A percentile compares a stretch with the other conserved stretches of the same genome.
Evolutionary conservation across 176 grass and related monocot species (phyloP).

Genomic region (Oryza officinalis): DNA sequence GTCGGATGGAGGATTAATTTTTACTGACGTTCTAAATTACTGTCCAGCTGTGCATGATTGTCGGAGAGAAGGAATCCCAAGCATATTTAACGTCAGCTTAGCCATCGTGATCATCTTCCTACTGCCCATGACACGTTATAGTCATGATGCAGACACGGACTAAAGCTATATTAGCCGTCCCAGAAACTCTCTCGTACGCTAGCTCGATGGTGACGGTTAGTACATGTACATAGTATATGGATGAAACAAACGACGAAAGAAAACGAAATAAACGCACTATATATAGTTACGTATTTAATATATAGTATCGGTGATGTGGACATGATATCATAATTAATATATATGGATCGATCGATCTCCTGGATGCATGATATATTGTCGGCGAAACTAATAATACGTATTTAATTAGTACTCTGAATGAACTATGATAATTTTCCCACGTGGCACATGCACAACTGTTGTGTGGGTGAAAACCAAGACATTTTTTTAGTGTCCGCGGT

Average conservation of each 20-base stretch:
- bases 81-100: background rate
- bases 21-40: no score
- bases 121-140: background rate
- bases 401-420: no score
- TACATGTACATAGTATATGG: no score
- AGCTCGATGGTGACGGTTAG: background rate
- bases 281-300: background rate
- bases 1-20: no score
- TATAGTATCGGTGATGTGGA: background rate
- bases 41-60: background rate
- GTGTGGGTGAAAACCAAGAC: no score
- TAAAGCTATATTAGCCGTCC: background rate
- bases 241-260: background rate
- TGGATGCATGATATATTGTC: background rate
- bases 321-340: background rate
- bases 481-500: no score
- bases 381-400: no score
- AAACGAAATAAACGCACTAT: background rate
- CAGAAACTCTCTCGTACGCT: background rate
- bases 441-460: no score
- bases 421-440: no score
- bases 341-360: background rate
- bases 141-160: background rate
- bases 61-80: background rate
- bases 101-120: background rate